Percentiles rank a stretch among this genome's conserved stretches.
Conservation (phyloP, 1,284 basidiomycete genomes). For the Schizophyllum amplum region DNA sequence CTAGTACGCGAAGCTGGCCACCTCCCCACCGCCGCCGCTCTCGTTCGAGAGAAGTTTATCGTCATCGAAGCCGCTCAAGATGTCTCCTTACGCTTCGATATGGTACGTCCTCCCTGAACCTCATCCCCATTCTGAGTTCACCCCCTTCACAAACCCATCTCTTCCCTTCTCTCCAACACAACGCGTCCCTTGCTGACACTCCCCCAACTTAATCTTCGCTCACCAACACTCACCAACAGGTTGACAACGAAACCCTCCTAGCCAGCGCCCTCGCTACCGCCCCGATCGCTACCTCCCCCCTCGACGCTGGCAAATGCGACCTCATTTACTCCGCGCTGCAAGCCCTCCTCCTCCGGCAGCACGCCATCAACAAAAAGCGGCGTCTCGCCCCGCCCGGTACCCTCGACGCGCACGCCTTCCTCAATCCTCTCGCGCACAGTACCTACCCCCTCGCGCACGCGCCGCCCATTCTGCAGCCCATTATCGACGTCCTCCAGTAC, state of each 20-base stretch:
- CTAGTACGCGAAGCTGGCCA: slow-evolving; percentile 65
- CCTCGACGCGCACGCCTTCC: slow-evolving; percentile 7
- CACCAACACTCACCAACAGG: background rate
- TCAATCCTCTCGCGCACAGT: slow-evolving; percentile 1
- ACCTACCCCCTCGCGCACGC: slow-evolving; percentile 15
- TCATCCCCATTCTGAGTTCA: no score
- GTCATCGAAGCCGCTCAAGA: slow-evolving; percentile 64
- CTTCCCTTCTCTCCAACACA: no score
- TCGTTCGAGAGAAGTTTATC: slow-evolving; percentile 68
- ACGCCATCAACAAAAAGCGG: slow-evolving; percentile 40
- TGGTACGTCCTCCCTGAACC: slow-evolving; percentile 41
- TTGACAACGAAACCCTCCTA: slow-evolving; percentile 18
- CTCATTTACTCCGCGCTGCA: slow-evolving; percentile 60
- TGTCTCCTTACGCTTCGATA: slow-evolving; percentile 60
- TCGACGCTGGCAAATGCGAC: slow-evolving; percentile 44
- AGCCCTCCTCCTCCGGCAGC: slow-evolving; percentile 57
- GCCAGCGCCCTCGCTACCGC: slow-evolving; percentile 18
- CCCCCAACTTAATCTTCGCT: no score
- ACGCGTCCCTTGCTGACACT: no score
- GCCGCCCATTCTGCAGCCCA: slow-evolving; percentile 50
- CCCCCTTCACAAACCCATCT: background rate
- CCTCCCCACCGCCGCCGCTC: slow-evolving; percentile 62
- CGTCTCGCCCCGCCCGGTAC: slow-evolving; percentile 34
- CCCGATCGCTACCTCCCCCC: slow-evolving; percentile 7
- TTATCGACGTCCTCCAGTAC: slow-evolving; percentile 72